phyloP scores from a whole-genome alignment of 129 eudicot genomes.

The Flaveria sonorensis region DNA sequence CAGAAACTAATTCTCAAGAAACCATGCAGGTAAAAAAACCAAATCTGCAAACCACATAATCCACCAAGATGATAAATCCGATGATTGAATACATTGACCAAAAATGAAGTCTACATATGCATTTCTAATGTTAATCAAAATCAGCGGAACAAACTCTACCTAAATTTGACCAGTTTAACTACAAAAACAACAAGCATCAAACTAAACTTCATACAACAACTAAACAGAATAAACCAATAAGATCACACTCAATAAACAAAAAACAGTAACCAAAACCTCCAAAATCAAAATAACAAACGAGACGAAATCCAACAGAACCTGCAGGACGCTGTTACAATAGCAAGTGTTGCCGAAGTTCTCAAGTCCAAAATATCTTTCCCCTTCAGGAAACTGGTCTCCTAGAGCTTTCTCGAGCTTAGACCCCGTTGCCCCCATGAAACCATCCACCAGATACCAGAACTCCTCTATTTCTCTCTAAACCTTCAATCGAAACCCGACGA shows the following conservation, averaged over 20 bases:
- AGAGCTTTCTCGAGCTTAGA: constrained; percentile 95
- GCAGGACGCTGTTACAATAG: constrained; percentile 92
- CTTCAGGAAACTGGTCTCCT: constrained; percentile 97
- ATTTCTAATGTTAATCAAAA: constrained; percentile 3
- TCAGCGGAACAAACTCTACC: not conserved
- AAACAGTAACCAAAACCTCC: no score
- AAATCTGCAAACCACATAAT: not conserved
- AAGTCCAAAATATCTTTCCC: constrained; percentile 89
- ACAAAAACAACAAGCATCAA: not conserved
- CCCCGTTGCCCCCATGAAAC: constrained; percentile 98
- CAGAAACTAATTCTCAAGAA: constrained; percentile 7
- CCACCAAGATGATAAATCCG: no score
- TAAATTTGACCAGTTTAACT: not conserved
- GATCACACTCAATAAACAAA: not conserved
- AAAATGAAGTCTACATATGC: constrained; percentile 10
- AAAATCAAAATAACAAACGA: constrained; percentile 2
- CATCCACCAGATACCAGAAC: constrained; percentile 52
- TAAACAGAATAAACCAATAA: not conserved
- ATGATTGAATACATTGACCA: not conserved
- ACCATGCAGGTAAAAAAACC: not conserved
- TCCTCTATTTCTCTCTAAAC: constrained; percentile 36
- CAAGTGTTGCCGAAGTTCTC: constrained; percentile 98
- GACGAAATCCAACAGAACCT: constrained; percentile 45
- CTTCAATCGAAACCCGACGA: constrained; percentile 9
- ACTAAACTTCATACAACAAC: not conserved